Conservation (phyloP, 768 basidiomycete genomes). For the Serendipita sp. region DNA sequence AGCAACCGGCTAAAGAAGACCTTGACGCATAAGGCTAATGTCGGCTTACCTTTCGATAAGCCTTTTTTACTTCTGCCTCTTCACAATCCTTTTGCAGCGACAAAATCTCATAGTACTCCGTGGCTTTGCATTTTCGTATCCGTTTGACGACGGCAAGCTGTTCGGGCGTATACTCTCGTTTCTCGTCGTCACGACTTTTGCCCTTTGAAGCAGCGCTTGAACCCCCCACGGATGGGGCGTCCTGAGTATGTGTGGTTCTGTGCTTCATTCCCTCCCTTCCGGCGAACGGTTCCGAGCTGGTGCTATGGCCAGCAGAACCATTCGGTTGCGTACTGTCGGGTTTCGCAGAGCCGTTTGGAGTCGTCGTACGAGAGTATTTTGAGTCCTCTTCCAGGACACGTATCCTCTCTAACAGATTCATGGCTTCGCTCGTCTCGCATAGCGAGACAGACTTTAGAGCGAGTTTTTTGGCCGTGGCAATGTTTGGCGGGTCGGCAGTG, state of each 20-base stretch:
- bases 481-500: constrained; percentile 44
- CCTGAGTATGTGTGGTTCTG: constrained; percentile 26
- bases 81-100: constrained; percentile 64
- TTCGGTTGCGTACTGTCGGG: constrained; percentile 23
- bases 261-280: constrained; percentile 42
- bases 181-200: constrained; percentile 35
- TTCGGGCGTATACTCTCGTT: constrained; percentile 77
- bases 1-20: background rate
- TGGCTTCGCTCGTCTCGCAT: constrained; percentile 63
- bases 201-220: constrained; percentile 10
- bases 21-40: background rate
- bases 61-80: constrained; percentile 77
- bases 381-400: constrained; percentile 30
- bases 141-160: constrained; percentile 71
- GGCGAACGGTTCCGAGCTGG: constrained; percentile 56
- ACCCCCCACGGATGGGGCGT: constrained; percentile 16
- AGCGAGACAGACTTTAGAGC: constrained; percentile 74
- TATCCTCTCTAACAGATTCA: constrained; percentile 47
- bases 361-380: constrained; percentile 16
- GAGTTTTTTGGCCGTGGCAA: constrained; percentile 70
- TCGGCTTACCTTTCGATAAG: constrained; percentile 73
- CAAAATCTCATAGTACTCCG: constrained; percentile 88
- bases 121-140: constrained; percentile 69
- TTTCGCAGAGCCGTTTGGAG: constrained; percentile 25
- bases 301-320: constrained; percentile 26